Evolutionary conservation across 2,329 filamentous ascomycete genomes (phyloP), one percentile per base, ranked within the genome.

Genomic region (Trichophyton verrucosum): DNA sequence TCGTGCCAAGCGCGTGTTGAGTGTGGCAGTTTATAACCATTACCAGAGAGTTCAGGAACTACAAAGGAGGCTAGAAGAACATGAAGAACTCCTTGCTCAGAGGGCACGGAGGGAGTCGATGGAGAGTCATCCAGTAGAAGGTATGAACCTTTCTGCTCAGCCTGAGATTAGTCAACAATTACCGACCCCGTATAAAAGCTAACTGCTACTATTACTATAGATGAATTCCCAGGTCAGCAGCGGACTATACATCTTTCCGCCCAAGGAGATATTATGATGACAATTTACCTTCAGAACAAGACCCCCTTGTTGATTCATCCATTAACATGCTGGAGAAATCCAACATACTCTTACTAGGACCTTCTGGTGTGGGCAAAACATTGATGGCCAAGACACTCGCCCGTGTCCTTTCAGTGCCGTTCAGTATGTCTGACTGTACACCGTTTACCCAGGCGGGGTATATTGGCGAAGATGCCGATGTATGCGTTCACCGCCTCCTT

Each of bases 401-500:
- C 66, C 87, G 91, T 69, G 87, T 94, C 59, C 82, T 99, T n/a
- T 92, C 94, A 63, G 91, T 97, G 0, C 94, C 94, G 0, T 95
- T 96, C 70, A 91, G 89, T 64, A 96, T 96, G 74, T 92, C 89
- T 63, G 92, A 97, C 74, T 97, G 92, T 73, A 96, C 94, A 58
- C 89, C 91, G 4, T 91, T 97, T 65, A 97, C 92, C 0, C 92
- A 96, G 75, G 92, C 92, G 3, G 92, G 94, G 27, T 99, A 99
- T 68, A 96, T 99, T 66, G 94, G 94, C 33, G 92, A 97, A 70
- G 94, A 99, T 71, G 92, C 92, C n/a, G 94, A 99, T 71, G 86
- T 89, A 0, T 96, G 92, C 68, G 90, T 99, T 46, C 90, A 96
- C 69, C 82, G 94, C 51, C 80, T 99, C 27, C 80, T 99, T 8